Percentiles rank a stretch among this genome's conserved stretches.
phyloP scores from a whole-genome alignment of 1,139 yeast genomes.

The Saccharomyces hybrid region DNA sequence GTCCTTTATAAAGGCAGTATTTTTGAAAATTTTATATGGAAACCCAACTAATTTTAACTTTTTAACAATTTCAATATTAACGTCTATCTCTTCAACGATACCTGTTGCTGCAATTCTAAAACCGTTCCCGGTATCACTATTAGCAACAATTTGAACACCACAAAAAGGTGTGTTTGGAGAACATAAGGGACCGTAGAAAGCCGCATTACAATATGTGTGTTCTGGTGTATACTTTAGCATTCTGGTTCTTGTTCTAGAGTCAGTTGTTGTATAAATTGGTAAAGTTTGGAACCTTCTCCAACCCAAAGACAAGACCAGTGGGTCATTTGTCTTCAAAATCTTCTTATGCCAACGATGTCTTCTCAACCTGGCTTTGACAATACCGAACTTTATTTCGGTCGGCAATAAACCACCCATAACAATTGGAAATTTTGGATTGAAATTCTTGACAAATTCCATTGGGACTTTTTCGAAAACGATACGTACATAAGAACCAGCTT shows the following conservation, averaged over 20 bases:
- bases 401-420: slow-evolving; percentile 85
- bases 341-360: slow-evolving; percentile 99
- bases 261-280: slow-evolving; percentile 93
- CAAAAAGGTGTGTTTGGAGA: slow-evolving; percentile 97
- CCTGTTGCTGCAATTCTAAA: slow-evolving; percentile 99
- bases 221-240: slow-evolving; percentile 98
- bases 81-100: slow-evolving; percentile 85
- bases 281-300: slow-evolving; percentile 98
- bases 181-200: slow-evolving; percentile 93
- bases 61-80: slow-evolving; percentile 83
- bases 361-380: slow-evolving; percentile 86
- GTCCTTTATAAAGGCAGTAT: slow-evolving; percentile 94
- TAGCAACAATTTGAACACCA: slow-evolving; percentile 85
- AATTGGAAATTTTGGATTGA: slow-evolving; percentile 77
- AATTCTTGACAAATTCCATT: slow-evolving; percentile 81
- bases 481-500: slow-evolving; percentile 92
- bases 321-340: slow-evolving; percentile 91
- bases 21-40: slow-evolving; percentile 88
- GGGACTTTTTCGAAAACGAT: slow-evolving; percentile 78
- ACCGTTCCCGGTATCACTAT: slow-evolving; percentile 74
- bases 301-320: slow-evolving; percentile 84
- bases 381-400: slow-evolving; percentile 89
- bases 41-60: slow-evolving; percentile 91
- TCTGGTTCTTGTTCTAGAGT: slow-evolving; percentile 93
- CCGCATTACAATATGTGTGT: slow-evolving; percentile 93